Conservation (phyloP, 2,329 filamentous ascomycete genomes). For the Penicillium fuscoglaucum region DNA sequence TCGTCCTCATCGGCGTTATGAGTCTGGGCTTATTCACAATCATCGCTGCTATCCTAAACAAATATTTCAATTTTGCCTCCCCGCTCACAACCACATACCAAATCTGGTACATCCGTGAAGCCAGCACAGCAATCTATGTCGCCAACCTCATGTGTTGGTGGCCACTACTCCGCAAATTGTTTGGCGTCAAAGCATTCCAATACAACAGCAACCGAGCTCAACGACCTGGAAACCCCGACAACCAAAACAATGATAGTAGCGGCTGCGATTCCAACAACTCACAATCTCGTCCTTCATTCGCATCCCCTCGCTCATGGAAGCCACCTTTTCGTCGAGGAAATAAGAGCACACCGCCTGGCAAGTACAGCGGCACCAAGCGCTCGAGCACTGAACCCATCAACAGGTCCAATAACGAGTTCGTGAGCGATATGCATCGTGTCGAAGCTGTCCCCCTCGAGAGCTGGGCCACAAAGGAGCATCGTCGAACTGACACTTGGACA, state of each 20-base stretch:
- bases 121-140: constrained; percentile 45
- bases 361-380: constrained; percentile 2
- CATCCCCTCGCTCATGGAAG: constrained; percentile 14
- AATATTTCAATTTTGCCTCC: constrained; percentile 45
- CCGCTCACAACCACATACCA: constrained; percentile 42
- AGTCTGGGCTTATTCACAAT: constrained; percentile 44
- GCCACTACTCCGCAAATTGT: constrained; percentile 33
- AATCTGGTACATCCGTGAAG: constrained; percentile 47
- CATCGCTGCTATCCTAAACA: constrained; percentile 51
- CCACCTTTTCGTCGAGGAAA: constrained; percentile 10
- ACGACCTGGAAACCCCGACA: constrained; percentile 10
- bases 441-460: constrained; percentile 18
- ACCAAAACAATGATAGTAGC: constrained; percentile 21
- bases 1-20: constrained; percentile 39
- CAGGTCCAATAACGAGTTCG: constrained; percentile 8
- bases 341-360: background rate
- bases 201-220: constrained; percentile 29
- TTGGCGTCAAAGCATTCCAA: constrained; percentile 31
- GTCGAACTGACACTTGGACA: background rate
- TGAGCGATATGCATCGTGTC: constrained; percentile 6
- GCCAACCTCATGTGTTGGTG: constrained; percentile 46
- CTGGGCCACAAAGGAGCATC: constrained; percentile 7
- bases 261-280: constrained; percentile 18
- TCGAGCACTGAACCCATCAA: constrained; percentile 25
- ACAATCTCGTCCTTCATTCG: constrained; percentile 24